Evolutionary conservation across 495 filamentous ascomycete species (phyloP), one percentile per base, ranked within the genome.

Genomic region (Aspergillus bertholletiae): DNA sequence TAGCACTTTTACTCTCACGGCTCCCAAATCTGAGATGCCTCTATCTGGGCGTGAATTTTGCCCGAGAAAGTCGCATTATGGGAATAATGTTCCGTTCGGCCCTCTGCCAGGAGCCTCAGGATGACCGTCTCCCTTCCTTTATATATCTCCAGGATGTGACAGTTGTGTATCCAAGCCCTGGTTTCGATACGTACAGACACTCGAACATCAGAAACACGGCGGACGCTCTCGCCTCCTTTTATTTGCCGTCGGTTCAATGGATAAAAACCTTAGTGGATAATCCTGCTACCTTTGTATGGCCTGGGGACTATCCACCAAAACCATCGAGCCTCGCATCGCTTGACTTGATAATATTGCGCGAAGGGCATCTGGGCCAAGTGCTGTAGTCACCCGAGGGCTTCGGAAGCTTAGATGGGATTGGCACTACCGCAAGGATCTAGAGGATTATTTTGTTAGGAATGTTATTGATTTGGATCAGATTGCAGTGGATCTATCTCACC

Each of bases 1-100:
- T 65, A n/a, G 62, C 62, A 7, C 30, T 65, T 22, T 44, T 65
- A 24, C 15, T 61, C 17, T 40, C 62, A 24, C 56, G 56, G 30
- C 35, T 52, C 6, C 28, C 57, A 20, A 61, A 34, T 37, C 58
- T 61, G 18, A 54, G 17, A 20, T 47, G 12, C 37, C 47, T 65
- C 23, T 47, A 52, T 30, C 55, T 64, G 17, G 58, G 40, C 34
- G 37, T 27, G 28, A 34, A 12, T 46, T 61, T 61, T 30, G 47
- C 57, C 4, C 51, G 46, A 56, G 24, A 54, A 21, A 61, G 44
- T 54, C 20, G 13, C 18, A 32, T 65, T 43, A 52, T 55, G 12
- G 62, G 60, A 18, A 54, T 61, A 41, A 28, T 61, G 2, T 48
- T 65, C 30, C 56, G 53, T 8, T 59, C 50, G 20, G 46, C 51